Base-by-base conservation (phyloP, 345 rosid genomes). In the Populus nigra region DNA sequence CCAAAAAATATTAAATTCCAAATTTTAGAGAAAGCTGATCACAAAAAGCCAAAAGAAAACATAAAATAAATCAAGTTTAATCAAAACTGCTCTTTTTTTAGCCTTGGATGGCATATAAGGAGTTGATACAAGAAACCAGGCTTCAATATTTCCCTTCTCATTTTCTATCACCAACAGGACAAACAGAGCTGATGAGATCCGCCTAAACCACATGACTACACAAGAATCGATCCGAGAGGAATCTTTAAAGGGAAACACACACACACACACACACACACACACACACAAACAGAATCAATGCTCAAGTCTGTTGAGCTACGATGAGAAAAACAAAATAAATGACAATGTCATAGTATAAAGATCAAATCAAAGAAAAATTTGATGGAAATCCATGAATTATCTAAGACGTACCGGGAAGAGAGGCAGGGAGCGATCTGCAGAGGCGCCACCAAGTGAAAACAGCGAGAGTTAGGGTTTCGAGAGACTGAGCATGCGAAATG, bases 381-480 rank as follows among this genome's bases (percentile, higher is more conserved):
- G 15, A 27, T 20, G 16, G 5, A 15, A 20, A n/a, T 8, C 4
- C 8, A 9, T n/a, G 35, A 63, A 5, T 55, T 4, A 5, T 33
- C 71, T n/a, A 20, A 41, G 5, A 65, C 78, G 9, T 55, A 82
- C 84, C 69, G 69, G 55, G 15, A 3, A 65, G 65, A 41, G 47
- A 71, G 8, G 41, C 67, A 39, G 50, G 49, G 63, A 63, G 66
- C 35, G 41, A 65, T 12, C 72, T 57, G 73, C 72, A 0, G 69
- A 35, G 57, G 76, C 73, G 79, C 25, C 62, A 38, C 27, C 18
- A 22, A 3, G 75, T 0, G 2, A 2, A 65, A n/a, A 43, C 29
- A 18, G 55, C 71, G 35, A 33, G 59, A 38, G 36, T 45, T 68
- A 27, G 74, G 79, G 77, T 71, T 82, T 82, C 55, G 12, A 11